A percentile compares a stretch with the other conserved stretches of the same genome.
phyloP scores from a whole-genome alignment of 495 filamentous ascomycete species.

The Niebla homalea region DNA sequence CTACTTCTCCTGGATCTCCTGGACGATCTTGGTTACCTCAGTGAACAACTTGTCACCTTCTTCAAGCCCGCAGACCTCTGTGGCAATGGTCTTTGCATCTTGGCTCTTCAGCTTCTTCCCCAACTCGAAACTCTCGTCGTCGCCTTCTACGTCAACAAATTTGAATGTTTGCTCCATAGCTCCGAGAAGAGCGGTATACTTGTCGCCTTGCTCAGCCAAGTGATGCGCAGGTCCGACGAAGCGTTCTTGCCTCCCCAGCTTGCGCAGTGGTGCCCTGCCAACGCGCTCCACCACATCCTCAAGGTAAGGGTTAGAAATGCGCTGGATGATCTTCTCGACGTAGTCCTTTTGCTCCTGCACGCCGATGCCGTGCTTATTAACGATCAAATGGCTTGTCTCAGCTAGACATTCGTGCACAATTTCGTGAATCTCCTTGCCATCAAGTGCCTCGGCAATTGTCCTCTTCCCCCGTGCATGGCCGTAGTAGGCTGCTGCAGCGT shows the following conservation, averaged over 20 bases:
- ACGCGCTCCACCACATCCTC: conserved; percentile 91
- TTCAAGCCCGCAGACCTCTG: conserved; percentile 62
- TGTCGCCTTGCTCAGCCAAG: conserved; percentile 62
- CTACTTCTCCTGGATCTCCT: conserved; percentile 52
- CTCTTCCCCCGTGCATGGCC: conserved; percentile 70
- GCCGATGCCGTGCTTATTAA: conserved; percentile 70
- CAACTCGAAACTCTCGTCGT: conserved; percentile 72
- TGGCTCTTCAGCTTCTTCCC: conserved; percentile 68
- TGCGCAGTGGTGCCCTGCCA: conserved; percentile 84
- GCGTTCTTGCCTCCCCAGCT: conserved; percentile 82
- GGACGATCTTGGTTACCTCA: conserved; percentile 56
- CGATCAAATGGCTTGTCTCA: conserved; percentile 76
- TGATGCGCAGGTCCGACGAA: conserved; percentile 86
- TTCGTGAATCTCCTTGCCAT: conserved; percentile 51
- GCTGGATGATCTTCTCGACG: conserved; percentile 78
- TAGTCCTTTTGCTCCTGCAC: conserved; percentile 71
- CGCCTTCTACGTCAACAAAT: conserved; percentile 82
- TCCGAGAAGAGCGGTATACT: conserved; percentile 54
- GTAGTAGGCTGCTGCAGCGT: conserved; percentile 95
- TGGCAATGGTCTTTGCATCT: conserved; percentile 51
- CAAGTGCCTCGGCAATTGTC: conserved; percentile 75
- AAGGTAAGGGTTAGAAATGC: conserved; percentile 90
- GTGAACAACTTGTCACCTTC: conserved; percentile 58
- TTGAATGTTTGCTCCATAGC: conserved; percentile 76
- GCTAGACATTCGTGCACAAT: conserved; percentile 62